Base-by-base conservation (phyloP, 140 eudicot genomes). In the Stevia rebaudiana region DNA sequence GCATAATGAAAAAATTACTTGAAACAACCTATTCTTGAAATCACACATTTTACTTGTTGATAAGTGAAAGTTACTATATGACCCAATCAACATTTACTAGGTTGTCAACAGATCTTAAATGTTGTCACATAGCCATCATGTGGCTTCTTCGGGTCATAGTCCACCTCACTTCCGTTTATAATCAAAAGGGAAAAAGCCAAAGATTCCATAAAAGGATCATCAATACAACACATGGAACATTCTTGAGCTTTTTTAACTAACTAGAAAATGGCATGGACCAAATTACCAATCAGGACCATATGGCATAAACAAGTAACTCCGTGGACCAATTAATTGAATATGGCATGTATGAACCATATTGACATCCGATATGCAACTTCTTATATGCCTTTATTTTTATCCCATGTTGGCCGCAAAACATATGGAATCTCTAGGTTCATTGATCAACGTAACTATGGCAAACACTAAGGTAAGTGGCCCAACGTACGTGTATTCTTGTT, bases 41-140 rank as follows among this genome's bases (percentile, higher is more conserved):
- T 23, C n/a, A 24, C 68, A 24, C 8, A 23, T 62, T 40, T 22
- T 63, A 63, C 40, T 43, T 21, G 16, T 22, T 43, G 36, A n/a
- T 8, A 46, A n/a, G 25, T 43, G 42, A 23, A 62, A 43, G 39
- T 36, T 41, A 42, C 37, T 9, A 16, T 59, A 33, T 36, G 48
- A 28, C 54, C 61, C n/a, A 21, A 41, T 68, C 12, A 13, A 57
- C 60, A 41, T 57, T 33, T 44, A 57, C 73, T 3, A 25, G 3
- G 44, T 50, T 54, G 35, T 55, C 35, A 8, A 11, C 12, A 42
- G 39, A 68, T 69, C 66, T 66, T 3, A n/a, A 50, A 51, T 50
- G 47, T 31, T 25, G n/a, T 64, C 21, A 15, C 5, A 3, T 43
- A n/a, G 4, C 41, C 36, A 12, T 25, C 3, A 31, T 11, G 44